phyloP scores from a whole-genome alignment of 2,329 filamentous ascomycete genomes.

The Aspergillus aculeatus region DNA sequence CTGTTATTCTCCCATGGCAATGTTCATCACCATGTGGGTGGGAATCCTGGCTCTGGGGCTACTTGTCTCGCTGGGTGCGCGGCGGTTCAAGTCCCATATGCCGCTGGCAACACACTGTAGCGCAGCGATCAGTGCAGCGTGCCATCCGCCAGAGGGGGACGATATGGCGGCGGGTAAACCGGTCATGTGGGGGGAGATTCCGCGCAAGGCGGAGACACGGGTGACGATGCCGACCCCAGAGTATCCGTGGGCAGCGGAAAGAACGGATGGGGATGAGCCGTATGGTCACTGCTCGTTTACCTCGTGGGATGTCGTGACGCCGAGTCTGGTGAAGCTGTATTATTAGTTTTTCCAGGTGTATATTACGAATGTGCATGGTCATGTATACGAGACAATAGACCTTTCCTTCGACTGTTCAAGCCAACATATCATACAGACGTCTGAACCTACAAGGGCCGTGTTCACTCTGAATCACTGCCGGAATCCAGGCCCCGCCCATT shows the following conservation, averaged over 20 bases:
- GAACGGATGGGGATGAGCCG: neutral
- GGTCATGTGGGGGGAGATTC: slow-evolving; percentile 29
- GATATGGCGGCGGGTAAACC: slow-evolving; percentile 19
- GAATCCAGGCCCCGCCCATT: slow-evolving; percentile 9
- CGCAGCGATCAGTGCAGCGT: slow-evolving; percentile 36
- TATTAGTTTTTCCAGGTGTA: neutral
- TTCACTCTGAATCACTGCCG: slow-evolving; percentile 6
- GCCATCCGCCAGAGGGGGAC: slow-evolving; percentile 22
- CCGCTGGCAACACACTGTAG: slow-evolving; percentile 30
- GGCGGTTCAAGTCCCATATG: slow-evolving; percentile 24
- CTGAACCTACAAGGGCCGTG: neutral
- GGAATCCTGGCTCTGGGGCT: neutral
- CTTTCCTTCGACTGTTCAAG: too few relatives aligned
- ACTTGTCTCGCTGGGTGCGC: slow-evolving; percentile 9
- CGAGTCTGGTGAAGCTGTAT: neutral
- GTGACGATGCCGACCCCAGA: neutral
- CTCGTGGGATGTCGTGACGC: neutral
- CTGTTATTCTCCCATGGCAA: slow-evolving; percentile 1
- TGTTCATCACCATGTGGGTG: slow-evolving; percentile 2
- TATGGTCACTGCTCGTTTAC: neutral
- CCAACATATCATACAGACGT: neutral
- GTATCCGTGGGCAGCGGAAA: neutral
- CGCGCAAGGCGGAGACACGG: neutral
- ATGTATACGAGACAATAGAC: too few relatives aligned
- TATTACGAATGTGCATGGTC: neutral